Evolutionary conservation across 1,139 yeast species (phyloP), one percentile per base, ranked within the genome.

Genomic region (Protomyces gravidus): DNA sequence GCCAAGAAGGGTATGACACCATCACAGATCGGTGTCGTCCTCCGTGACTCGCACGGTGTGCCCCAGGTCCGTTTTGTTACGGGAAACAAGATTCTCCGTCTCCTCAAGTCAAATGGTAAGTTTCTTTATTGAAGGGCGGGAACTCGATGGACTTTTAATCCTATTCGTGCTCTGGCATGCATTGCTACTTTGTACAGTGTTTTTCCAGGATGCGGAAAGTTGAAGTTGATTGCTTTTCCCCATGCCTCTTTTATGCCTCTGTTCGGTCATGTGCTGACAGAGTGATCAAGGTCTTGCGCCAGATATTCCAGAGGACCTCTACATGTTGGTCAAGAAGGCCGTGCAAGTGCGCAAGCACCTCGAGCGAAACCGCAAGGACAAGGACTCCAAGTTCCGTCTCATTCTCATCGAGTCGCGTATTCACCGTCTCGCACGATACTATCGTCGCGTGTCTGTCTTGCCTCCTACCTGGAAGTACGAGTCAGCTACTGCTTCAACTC

Each of bases 1-100:
- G 98, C 99, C 76, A 89, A 97, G 83, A 92, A 92, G 86, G 99
- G 99, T 89, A 82, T 89, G 78, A 89, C 97, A 72, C 99, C 99
- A 74, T 92, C 98, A 73, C 96, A 89, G 80, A 92, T 92, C 71
- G 98, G 99, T 87, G 98, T 92, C 75, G 80, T 89, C 75, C 89
- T 92, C 79, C 90, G 99, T 85, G 99, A 92, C 81, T 95, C 97
- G 73, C 98, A 94, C 83, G 98, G 98, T 81, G 97, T 92, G 73
- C 85, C 97, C 76, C 97, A 90, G 81, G 80, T 96, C 73, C 89
- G 85, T 82, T 85, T 90, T 76, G 89, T 89, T 80, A 92, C 98
- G 71, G 68, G 68, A 67, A 90, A 90, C 96, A 94, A 94, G 89
- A 86, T 92, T 76, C 86, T 92, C 80, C 90, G 99, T 86, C 89